phyloP scores from a whole-genome alignment of 1,284 basidiomycete genomes.

The Cutaneotrichosporon sp. region DNA sequence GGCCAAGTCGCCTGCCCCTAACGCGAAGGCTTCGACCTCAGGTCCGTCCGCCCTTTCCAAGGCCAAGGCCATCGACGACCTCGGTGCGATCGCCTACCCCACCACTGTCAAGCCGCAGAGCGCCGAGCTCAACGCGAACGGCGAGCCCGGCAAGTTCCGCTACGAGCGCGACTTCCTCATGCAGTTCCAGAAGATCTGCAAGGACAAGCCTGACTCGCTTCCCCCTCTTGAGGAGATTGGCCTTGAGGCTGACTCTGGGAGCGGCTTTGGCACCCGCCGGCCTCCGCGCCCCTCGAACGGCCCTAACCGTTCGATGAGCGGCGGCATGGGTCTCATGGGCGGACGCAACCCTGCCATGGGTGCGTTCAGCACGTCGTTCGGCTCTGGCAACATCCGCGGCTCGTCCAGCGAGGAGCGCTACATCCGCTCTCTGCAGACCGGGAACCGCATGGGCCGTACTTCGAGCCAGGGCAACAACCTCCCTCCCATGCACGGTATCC shows the following conservation, averaged over 20 bases:
- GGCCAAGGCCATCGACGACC: conserved; percentile 79
- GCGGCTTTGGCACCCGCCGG: conserved; percentile 38
- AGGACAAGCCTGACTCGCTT: conserved; percentile 88
- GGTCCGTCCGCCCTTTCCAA: conserved; percentile 67
- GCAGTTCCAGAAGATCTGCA: conserved; percentile 95
- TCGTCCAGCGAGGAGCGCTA: conserved; percentile 70
- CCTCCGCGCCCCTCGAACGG: conserved; percentile 37
- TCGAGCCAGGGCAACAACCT: conserved; percentile 8
- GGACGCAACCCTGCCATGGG: conserved; percentile 34
- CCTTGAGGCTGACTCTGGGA: conserved; percentile 69
- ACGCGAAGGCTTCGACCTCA: conserved; percentile 17
- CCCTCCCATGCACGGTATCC: conserved; percentile 6
- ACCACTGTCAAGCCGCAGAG: conserved; percentile 79
- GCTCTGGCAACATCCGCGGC: conserved; percentile 58
- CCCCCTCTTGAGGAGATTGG: conserved; percentile 90
- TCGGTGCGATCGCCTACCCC: conserved; percentile 78
- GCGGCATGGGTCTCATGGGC: conserved; percentile 56
- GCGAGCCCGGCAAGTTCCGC: conserved; percentile 84
- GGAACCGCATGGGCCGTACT: conserved; percentile 60
- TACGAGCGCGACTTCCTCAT: conserved; percentile 98
- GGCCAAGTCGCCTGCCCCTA: conserved; percentile 56
- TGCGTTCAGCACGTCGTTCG: conserved; percentile 64
- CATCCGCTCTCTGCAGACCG: conserved; percentile 29
- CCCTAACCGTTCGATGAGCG: conserved; percentile 58
- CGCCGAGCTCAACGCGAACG: conserved; percentile 79